Evolutionary conservation across 257 asterid species (phyloP), one percentile per base, ranked within the genome.

Genomic region (Salvia splendens): DNA sequence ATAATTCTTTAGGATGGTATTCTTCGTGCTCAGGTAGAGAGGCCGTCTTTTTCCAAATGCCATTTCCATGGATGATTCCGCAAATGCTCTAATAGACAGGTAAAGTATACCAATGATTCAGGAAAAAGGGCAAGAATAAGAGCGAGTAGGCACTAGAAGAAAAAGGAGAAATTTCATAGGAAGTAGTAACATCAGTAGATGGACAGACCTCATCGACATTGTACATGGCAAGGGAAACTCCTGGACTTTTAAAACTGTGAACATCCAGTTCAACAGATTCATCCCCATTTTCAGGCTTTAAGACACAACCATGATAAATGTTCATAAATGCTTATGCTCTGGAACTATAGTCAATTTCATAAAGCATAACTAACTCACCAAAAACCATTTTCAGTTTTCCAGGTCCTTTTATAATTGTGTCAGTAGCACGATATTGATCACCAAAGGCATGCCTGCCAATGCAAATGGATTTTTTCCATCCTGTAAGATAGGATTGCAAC

Each of bases 401-500:
- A 3, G 96, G 90, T 74, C 94, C 95, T 50, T 72, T 69, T 60
- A 91, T 91, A 16, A 83, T 33, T 43, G 85, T 64, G 77, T 91
- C 98, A 42, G 95, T 91, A 60, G 98, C 94, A 58, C 96, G 92
- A 71, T 91, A 89, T 61, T 91, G 98, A 71, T 91, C 98, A 20
- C 98, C 98, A 84, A 89, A 91, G 53, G 94, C 98, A 78, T 89
- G 98, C 69, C 98, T 89, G 46, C 98, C 96, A 52, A 91, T 89
- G 61, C 98, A 91, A 65, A 91, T 91, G 78, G 95, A 96, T 82
- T 88, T 84, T 74, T 80, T 89, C 98, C 98, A 91, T 71, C 98
- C 98, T 91, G 81, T 70, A 77, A 59, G 58, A 72, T 35, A 50
- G 32, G 66, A 65, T 56, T 46, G 43, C 45, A 71, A 45, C 70